Evolutionary conservation across 75 land plant genomes (phyloP).

Genomic region (Larix kaempferi): DNA sequence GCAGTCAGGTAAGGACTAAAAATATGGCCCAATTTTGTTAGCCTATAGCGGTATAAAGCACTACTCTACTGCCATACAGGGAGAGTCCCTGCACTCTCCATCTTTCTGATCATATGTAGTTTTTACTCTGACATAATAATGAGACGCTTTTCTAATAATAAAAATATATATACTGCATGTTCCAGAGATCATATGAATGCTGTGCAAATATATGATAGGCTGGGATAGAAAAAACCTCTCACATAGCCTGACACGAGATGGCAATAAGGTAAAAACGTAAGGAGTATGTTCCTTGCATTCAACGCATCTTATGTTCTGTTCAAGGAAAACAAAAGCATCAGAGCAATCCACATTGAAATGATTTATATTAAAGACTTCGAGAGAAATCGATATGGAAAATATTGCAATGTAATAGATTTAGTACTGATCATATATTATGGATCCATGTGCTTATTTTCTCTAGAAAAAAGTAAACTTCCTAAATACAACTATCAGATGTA

Average conservation of each 20-base stretch:
- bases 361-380: neutral
- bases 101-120: no score
- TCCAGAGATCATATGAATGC: no score
- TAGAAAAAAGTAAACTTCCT: neutral
- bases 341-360: neutral
- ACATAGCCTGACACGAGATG: constrained; percentile 13
- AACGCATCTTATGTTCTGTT: constrained; percentile 19
- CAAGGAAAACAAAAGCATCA: constrained; percentile 2
- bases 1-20: no score
- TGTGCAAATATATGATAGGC: no score
- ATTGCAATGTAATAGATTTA: neutral
- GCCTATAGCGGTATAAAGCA: no score
- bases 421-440: neutral
- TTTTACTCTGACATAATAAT: no score
- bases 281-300: constrained; percentile 23
- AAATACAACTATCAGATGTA: neutral
- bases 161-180: no score
- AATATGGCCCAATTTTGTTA: no score
- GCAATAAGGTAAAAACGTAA: constrained; percentile 17
- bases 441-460: neutral
- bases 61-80: no score
- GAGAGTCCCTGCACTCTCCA: no score
- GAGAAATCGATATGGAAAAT: neutral
- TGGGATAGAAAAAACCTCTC: constrained; percentile 10
- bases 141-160: no score